phyloP scores from a whole-genome alignment of 805 yeast genomes.

The Priceomyces haplophilus region DNA sequence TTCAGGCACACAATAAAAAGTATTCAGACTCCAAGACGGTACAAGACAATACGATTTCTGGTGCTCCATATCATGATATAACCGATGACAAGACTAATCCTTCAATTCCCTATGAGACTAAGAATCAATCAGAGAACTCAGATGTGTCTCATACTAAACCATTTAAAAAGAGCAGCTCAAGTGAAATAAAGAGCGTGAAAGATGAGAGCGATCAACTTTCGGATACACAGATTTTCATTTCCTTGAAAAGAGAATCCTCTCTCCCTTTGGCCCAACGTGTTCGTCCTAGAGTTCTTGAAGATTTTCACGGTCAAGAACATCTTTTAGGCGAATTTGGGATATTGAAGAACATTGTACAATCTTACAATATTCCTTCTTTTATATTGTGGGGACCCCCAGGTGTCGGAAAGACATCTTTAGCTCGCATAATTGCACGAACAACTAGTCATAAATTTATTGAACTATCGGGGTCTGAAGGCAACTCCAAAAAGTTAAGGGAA shows the following conservation, averaged over 20 bases:
- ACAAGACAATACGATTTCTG: not conserved
- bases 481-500: conserved; percentile 34
- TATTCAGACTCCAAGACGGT: not conserved
- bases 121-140: not conserved
- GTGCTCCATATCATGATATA: not conserved
- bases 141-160: not conserved
- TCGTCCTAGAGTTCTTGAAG: conserved; percentile 36
- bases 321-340: conserved; percentile 37
- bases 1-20: conserved; percentile 11
- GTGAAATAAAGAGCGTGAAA: not conserved
- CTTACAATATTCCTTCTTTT: conserved; percentile 38
- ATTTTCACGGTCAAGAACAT: conserved; percentile 41
- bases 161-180: not conserved
- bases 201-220: not conserved
- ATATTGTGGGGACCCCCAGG: conserved; percentile 46
- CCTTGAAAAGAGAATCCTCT: conserved; percentile 17
- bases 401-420: conserved; percentile 43
- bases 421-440: conserved; percentile 35
- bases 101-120: not conserved
- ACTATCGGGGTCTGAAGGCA: conserved; percentile 39
- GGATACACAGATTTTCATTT: not conserved
- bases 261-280: conserved; percentile 41
- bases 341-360: conserved; percentile 30
- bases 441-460: conserved; percentile 35
- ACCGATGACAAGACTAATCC: not conserved